These are phyloP conservation scores for Lantana camara DNA, from an alignment of 257 asterid species.

Conservation along the genomic window DNA sequence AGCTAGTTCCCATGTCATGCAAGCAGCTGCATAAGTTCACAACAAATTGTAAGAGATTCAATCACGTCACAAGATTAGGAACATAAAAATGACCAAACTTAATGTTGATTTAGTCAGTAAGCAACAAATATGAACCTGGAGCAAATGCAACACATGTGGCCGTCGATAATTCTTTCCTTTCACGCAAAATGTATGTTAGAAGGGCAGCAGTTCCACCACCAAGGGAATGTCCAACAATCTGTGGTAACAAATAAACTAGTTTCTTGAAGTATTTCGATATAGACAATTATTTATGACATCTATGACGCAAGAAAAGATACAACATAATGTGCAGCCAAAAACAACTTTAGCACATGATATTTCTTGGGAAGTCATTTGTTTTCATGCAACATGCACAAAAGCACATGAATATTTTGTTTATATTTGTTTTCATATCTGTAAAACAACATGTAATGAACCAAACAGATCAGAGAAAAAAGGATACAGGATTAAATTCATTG, in stretches of 20 bases:
- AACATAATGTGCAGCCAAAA: background rate
- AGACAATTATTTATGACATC: background rate
- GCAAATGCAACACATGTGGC: slow-evolving; percentile 94
- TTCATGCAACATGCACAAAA: background rate
- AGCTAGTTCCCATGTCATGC: slow-evolving; percentile 99
- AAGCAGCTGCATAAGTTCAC: slow-evolving; percentile 72
- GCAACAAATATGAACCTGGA: slow-evolving; percentile 64
- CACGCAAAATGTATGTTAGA: slow-evolving; percentile 83
- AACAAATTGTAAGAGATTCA: background rate
- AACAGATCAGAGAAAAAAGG: background rate
- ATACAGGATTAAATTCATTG: too few species aligned
- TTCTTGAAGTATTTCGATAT: background rate
- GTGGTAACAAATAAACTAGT: slow-evolving; percentile 26
- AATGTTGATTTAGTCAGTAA: background rate
- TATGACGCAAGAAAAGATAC: background rate
- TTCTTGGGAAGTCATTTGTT: background rate
- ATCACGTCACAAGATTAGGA: slow-evolving; percentile 11
- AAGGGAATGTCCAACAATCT: slow-evolving; percentile 96
- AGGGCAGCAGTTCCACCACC: slow-evolving; percentile 99
- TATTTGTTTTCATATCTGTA: too few species aligned
- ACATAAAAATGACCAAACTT: background rate
- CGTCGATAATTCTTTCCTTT: slow-evolving; percentile 72
- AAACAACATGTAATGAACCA: slow-evolving; percentile 5
- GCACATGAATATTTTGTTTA: background rate
- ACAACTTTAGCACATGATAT: slow-evolving; percentile 9